A percentile compares a stretch with the other conserved stretches of the same genome.
Evolutionary conservation across 257 asterid species (phyloP).

Genomic region (Solanum habrochaites): DNA sequence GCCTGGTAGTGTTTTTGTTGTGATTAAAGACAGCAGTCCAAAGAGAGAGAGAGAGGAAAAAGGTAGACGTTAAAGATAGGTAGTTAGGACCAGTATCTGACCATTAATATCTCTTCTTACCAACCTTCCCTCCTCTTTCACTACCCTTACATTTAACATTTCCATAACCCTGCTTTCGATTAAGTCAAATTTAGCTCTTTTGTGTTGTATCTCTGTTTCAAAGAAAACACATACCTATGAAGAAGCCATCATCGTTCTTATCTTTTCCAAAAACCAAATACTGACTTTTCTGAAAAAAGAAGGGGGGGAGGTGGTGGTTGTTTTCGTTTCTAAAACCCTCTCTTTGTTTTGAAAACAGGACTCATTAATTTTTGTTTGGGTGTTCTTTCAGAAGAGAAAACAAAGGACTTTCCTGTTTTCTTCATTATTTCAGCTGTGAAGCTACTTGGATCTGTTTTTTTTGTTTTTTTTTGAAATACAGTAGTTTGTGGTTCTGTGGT

Average conservation of each 20-base stretch:
- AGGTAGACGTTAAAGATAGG: not conserved
- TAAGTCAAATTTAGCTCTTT: not conserved
- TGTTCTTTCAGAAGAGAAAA: not conserved
- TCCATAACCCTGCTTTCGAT: not conserved
- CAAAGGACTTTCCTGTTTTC: not conserved
- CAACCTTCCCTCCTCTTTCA: constrained; percentile 1
- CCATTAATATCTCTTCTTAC: constrained; percentile 9
- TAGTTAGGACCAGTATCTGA: constrained; percentile 3
- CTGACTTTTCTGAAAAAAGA: not conserved
- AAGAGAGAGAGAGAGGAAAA: not conserved
- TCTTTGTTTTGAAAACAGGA: not conserved
- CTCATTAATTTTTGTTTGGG: not conserved
- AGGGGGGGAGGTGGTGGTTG: not conserved
- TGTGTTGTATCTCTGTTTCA: not conserved
- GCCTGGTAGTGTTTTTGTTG: not conserved
- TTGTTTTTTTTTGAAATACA: no score
- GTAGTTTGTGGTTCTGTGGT: not conserved
- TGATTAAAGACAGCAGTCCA: constrained; percentile 1
- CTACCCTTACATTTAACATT: not conserved
- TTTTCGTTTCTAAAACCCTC: not conserved
- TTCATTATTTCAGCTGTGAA: not conserved
- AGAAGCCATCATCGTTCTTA: not conserved
- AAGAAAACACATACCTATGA: not conserved
- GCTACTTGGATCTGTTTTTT: not conserved
- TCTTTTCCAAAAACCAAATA: not conserved